phyloP scores from a whole-genome alignment of 2,329 filamentous ascomycete species.

The Tolypocladium paradoxum region DNA sequence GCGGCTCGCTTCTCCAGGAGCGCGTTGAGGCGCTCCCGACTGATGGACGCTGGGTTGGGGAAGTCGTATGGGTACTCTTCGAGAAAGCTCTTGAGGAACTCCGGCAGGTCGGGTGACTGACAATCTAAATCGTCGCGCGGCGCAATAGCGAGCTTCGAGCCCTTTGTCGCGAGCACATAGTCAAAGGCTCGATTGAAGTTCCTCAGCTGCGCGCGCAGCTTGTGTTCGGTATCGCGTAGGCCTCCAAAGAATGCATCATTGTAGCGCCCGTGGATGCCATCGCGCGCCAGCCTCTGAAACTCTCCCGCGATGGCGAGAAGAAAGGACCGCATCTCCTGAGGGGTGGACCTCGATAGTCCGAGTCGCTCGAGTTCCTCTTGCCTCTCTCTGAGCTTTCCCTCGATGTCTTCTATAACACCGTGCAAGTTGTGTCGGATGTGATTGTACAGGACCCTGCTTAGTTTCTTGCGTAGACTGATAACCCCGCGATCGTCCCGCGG shows the following conservation, averaged over 20 bases:
- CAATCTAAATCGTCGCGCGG: background rate
- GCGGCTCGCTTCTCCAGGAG: slow-evolving; percentile 22
- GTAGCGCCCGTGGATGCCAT: slow-evolving; percentile 18
- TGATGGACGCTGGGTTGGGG: slow-evolving; percentile 13
- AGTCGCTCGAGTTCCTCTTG: slow-evolving; percentile 9
- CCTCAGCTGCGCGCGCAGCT: slow-evolving; percentile 18
- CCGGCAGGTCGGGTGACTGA: slow-evolving; percentile 5
- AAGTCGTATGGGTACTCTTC: slow-evolving; percentile 8
- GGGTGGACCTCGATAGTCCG: slow-evolving; percentile 9
- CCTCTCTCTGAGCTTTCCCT: slow-evolving; percentile 9
- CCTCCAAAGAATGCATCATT: slow-evolving; percentile 25
- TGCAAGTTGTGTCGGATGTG: slow-evolving; percentile 17
- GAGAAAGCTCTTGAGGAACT: slow-evolving; percentile 18
- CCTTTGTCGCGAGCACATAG: slow-evolving; percentile 13
- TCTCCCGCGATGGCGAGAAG: slow-evolving; percentile 22
- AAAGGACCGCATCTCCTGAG: slow-evolving; percentile 18
- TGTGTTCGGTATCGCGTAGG: slow-evolving; percentile 5
- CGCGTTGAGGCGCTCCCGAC: slow-evolving; percentile 4
- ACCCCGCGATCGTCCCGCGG: slow-evolving; percentile 21
- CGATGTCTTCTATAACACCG: slow-evolving; percentile 15
- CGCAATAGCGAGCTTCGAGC: slow-evolving; percentile 9
- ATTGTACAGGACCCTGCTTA: slow-evolving; percentile 19
- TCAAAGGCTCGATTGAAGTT: slow-evolving; percentile 20
- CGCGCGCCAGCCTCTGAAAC: slow-evolving; percentile 20
- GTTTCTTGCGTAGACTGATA: slow-evolving; percentile 19